These are phyloP conservation scores for Elongisporangium prolatum DNA, from an alignment of 352 stramenopile genomes.

Conservation along the genomic window DNA sequence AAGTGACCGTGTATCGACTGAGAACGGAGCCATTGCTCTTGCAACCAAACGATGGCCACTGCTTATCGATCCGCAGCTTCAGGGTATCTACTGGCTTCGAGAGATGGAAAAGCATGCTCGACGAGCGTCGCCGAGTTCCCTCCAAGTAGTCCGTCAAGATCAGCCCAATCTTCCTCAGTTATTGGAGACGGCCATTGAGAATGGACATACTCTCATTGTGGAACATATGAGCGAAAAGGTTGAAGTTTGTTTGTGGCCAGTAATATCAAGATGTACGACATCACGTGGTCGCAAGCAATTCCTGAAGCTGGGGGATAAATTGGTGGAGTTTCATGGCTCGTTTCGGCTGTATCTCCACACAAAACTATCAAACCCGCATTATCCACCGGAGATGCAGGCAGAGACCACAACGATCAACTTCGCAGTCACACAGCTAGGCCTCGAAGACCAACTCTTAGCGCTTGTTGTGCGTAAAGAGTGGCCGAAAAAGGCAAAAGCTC, in stretches of 20 bases:
- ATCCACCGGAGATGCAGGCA: conserved; percentile 87
- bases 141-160: conserved; percentile 83
- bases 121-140: conserved; percentile 24
- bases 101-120: conserved; percentile 74
- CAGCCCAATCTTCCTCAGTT: conserved; percentile 69
- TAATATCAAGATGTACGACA: conserved; percentile 72
- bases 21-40: conserved; percentile 88
- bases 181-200: conserved; percentile 77
- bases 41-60: conserved; percentile 82
- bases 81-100: conserved; percentile 87
- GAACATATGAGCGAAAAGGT: conserved; percentile 89
- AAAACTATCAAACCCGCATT: conserved; percentile 92
- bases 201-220: conserved; percentile 75
- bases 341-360: conserved; percentile 91
- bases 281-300: conserved; percentile 69
- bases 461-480: conserved; percentile 89
- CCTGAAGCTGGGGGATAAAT: conserved; percentile 84
- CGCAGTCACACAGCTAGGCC: conserved; percentile 81
- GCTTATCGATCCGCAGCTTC: conserved; percentile 89
- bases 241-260: conserved; percentile 81
- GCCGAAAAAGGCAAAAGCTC: conserved; percentile 78
- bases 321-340: conserved; percentile 74
- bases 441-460: conserved; percentile 88
- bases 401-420: conserved; percentile 93
- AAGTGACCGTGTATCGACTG: conserved; percentile 85